A percentile compares a stretch with the other conserved stretches of the same genome.
phyloP scores from a whole-genome alignment of 768 basidiomycete species.

The Calocybe cyanea region DNA sequence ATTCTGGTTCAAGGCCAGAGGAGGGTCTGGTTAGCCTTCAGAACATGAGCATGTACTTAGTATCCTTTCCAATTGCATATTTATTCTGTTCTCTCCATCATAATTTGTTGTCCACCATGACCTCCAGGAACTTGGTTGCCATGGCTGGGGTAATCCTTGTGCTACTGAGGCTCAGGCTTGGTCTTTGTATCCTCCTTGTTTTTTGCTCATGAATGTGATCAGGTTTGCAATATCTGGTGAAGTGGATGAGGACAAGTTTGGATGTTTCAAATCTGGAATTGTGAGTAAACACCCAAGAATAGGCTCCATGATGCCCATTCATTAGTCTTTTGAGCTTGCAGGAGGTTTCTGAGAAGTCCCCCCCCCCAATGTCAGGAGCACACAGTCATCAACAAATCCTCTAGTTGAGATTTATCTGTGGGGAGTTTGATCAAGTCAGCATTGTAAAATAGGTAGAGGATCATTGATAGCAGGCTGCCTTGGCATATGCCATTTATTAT shows the following conservation, averaged over 20 bases:
- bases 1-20: slow-evolving; percentile 9
- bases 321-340: background rate
- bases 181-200: too few relatives aligned
- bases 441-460: slow-evolving; percentile 23
- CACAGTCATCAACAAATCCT: slow-evolving; percentile 17
- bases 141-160: too few relatives aligned
- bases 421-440: slow-evolving; percentile 16
- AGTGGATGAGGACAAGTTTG: background rate
- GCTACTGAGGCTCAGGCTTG: too few relatives aligned
- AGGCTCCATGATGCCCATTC: background rate
- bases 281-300: background rate
- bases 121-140: slow-evolving; percentile 1
- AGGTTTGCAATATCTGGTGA: too few relatives aligned
- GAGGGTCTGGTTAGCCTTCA: slow-evolving; percentile 5
- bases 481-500: slow-evolving; percentile 20
- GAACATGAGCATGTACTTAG: slow-evolving; percentile 7
- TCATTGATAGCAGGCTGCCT: slow-evolving; percentile 20
- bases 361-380: slow-evolving; percentile 4
- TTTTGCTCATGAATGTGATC: too few relatives aligned
- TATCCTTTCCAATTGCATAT: slow-evolving; percentile 8
- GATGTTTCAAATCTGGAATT: background rate
- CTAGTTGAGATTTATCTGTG: slow-evolving; percentile 1
- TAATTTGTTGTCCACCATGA: slow-evolving; percentile 15
- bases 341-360: too few relatives aligned
- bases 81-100: slow-evolving; percentile 13